A percentile compares a stretch with the other conserved stretches of the same genome.
phyloP scores from a whole-genome alignment of 148 eudicot species.

The Fagopyrum tataricum region DNA sequence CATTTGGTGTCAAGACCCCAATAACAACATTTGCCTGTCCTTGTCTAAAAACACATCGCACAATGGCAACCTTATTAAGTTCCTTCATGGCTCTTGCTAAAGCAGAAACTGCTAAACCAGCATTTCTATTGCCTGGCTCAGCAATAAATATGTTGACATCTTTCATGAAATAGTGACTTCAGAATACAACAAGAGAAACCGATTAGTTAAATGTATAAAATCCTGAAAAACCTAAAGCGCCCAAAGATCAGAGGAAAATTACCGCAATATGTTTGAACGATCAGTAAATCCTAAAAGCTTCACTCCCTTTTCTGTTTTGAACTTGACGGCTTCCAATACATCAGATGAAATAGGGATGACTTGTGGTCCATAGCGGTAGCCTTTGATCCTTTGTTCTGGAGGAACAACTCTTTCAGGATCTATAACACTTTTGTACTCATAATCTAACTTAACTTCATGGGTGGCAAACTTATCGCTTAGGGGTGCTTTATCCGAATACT shows the following conservation, averaged over 20 bases:
- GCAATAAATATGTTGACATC: slow-evolving; percentile 85
- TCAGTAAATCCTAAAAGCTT: slow-evolving; percentile 92
- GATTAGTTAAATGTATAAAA: neutral
- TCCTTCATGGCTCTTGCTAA: slow-evolving; percentile 96
- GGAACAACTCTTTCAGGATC: slow-evolving; percentile 67
- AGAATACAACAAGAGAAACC: slow-evolving; percentile 14
- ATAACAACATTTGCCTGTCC: slow-evolving; percentile 82
- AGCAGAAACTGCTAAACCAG: slow-evolving; percentile 72
- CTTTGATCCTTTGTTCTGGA: slow-evolving; percentile 96
- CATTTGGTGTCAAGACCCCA: slow-evolving; percentile 83
- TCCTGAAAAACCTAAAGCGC: neutral
- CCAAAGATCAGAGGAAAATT: slow-evolving; percentile 17
- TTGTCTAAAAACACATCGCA: slow-evolving; percentile 96
- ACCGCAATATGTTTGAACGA: slow-evolving; percentile 81
- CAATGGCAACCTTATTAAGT: slow-evolving; percentile 78
- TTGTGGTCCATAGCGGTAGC: slow-evolving; percentile 95
- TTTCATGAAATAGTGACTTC: slow-evolving; percentile 88
- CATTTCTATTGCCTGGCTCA: slow-evolving; percentile 82
- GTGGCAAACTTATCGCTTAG: slow-evolving; percentile 86
- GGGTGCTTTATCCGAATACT: slow-evolving; percentile 97
- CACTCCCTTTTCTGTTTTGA: slow-evolving; percentile 90
- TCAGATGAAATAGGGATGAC: slow-evolving; percentile 91
- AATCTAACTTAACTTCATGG: slow-evolving; percentile 89
- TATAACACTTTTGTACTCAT: slow-evolving; percentile 65
- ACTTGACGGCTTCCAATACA: slow-evolving; percentile 91